These are phyloP conservation scores for Dioscorea alata DNA, from an alignment of 106 monocot species.

Conservation along the genomic window DNA sequence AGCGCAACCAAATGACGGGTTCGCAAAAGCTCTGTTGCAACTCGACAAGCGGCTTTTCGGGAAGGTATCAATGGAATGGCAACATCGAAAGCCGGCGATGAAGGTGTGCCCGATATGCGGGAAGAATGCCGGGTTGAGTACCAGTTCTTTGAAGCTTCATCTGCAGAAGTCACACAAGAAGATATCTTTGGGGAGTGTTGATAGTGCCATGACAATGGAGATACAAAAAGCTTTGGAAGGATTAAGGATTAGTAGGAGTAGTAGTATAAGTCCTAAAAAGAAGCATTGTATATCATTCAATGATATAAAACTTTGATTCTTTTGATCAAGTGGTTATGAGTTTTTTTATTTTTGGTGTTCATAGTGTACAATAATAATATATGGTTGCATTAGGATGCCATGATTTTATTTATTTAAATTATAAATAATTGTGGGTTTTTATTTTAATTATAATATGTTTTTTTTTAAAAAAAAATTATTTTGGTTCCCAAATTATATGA, in stretches of 20 bases:
- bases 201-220: conserved; percentile 75
- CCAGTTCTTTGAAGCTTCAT: conserved; percentile 86
- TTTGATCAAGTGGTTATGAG: background rate
- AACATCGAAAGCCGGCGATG: conserved; percentile 69
- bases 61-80: conserved; percentile 85
- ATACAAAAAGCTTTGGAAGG: conserved; percentile 57
- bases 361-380: too few relatives aligned
- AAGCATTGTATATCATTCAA: conserved; percentile 14
- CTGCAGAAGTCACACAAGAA: conserved; percentile 72
- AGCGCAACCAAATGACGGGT: conserved; percentile 92
- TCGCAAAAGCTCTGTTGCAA: conserved; percentile 48
- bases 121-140: conserved; percentile 80
- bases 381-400: too few relatives aligned
- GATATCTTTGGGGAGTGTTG: conserved; percentile 75
- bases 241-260: conserved; percentile 29
- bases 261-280: conserved; percentile 34
- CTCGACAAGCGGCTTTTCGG: conserved; percentile 67
- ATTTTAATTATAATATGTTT: background rate
- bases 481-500: too few relatives aligned
- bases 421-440: background rate
- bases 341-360: background rate
- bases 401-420: too few relatives aligned
- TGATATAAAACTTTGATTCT: background rate
- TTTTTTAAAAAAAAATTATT: too few relatives aligned
- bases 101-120: conserved; percentile 85